A percentile compares a stretch with the other conserved stretches of the same genome.
These are phyloP conservation scores for Metahyphopichia silvanorum DNA, from an alignment of 805 yeast genomes.

Conservation along the genomic window DNA sequence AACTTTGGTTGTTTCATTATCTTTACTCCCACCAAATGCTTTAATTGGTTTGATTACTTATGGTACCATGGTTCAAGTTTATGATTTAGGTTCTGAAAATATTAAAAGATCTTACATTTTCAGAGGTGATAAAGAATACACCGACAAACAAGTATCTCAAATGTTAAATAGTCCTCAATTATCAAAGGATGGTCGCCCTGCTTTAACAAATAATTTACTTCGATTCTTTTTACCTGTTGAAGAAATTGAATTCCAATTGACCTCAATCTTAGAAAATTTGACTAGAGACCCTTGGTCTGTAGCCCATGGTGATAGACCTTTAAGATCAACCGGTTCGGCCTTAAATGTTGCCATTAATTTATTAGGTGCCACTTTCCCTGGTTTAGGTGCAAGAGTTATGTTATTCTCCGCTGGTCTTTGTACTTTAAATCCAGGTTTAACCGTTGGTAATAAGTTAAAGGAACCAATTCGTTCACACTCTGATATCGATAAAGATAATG, in stretches of 20 bases:
- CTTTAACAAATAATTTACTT: slow-evolving; percentile 37
- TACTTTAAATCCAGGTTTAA: slow-evolving; percentile 91
- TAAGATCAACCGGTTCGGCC: slow-evolving; percentile 93
- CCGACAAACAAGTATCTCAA: slow-evolving; percentile 61
- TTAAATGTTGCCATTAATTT: slow-evolving; percentile 78
- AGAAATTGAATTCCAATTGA: slow-evolving; percentile 79
- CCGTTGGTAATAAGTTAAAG: slow-evolving; percentile 85
- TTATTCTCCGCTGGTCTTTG: slow-evolving; percentile 94
- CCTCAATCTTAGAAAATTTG: slow-evolving; percentile 73
- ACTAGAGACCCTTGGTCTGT: slow-evolving; percentile 87
- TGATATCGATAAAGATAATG: slow-evolving; percentile 87
- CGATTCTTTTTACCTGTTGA: slow-evolving; percentile 73
- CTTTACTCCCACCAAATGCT: slow-evolving; percentile 85
- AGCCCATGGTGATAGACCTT: slow-evolving; percentile 76
- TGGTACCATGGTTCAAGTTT: slow-evolving; percentile 89
- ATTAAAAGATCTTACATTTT: slow-evolving; percentile 77
- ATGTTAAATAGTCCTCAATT: slow-evolving; percentile 40
- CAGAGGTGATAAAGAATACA: slow-evolving; percentile 85
- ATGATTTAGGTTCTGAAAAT: slow-evolving; percentile 65
- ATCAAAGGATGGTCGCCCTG: slow-evolving; percentile 20
- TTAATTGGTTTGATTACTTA: slow-evolving; percentile 82
- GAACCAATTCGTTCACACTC: slow-evolving; percentile 98
- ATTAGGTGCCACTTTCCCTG: slow-evolving; percentile 78
- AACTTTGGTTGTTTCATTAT: slow-evolving; percentile 68
- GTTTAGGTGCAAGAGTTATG: slow-evolving; percentile 84